Conservation (phyloP, 1,139 yeast genomes). For the Ogataea hybrid region DNA sequence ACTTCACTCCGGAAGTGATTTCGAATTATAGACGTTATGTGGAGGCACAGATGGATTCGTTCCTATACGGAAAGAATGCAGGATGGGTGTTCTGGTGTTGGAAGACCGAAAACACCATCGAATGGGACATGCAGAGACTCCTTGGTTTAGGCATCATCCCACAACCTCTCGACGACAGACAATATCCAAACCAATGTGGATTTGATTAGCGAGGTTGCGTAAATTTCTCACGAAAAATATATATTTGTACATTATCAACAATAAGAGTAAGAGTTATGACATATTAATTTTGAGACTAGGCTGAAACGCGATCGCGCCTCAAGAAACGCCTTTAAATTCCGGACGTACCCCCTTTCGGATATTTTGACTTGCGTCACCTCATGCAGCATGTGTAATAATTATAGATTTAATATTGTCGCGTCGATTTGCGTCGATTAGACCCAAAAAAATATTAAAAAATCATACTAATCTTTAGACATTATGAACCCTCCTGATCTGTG, state of each 20-base stretch:
- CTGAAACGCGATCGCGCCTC: not conserved
- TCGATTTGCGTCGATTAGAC: slow-evolving; percentile 3
- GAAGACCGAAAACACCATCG: slow-evolving; percentile 59
- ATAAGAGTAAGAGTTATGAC: not conserved
- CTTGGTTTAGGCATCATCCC: slow-evolving; percentile 54
- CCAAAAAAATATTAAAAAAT: not conserved
- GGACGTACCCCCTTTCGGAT: slow-evolving; percentile 1
- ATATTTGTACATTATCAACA: not conserved
- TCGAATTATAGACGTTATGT: slow-evolving; percentile 42
- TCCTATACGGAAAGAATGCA: slow-evolving; percentile 32
- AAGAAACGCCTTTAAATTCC: slow-evolving; percentile 1
- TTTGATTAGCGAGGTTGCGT: slow-evolving; percentile 8
- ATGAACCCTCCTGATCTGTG: slow-evolving; percentile 18
- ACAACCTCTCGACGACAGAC: slow-evolving; percentile 50
- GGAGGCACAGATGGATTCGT: slow-evolving; percentile 51
- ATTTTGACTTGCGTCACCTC: not conserved
- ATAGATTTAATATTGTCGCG: not conserved
- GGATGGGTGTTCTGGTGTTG: slow-evolving; percentile 75
- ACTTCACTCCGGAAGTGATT: slow-evolving; percentile 36
- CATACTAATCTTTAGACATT: not conserved
- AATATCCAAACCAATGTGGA: slow-evolving; percentile 38
- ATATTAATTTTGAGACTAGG: not conserved
- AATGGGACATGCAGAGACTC: slow-evolving; percentile 61
- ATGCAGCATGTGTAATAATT: not conserved
- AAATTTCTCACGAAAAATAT: not conserved